phyloP scores from a whole-genome alignment of 768 basidiomycete species.

The Auriscalpium microsporum region DNA sequence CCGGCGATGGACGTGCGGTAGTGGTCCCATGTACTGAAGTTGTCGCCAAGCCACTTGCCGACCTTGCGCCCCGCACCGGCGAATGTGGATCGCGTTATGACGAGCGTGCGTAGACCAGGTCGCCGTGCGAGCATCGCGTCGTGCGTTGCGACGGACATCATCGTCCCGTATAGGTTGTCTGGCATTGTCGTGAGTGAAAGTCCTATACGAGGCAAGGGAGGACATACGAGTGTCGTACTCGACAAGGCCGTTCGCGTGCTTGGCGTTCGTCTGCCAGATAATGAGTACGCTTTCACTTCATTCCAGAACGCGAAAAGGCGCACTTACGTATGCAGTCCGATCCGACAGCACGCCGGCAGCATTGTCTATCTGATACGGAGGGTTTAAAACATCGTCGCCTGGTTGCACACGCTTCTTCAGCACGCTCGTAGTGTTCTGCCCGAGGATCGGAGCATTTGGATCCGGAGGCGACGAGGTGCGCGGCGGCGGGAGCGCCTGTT shows the following conservation, averaged over 20 bases:
- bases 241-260: slow-evolving; percentile 48
- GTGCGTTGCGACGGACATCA: slow-evolving; percentile 60
- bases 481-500: slow-evolving; percentile 46
- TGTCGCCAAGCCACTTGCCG: slow-evolving; percentile 74
- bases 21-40: slow-evolving; percentile 49
- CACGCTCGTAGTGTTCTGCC: slow-evolving; percentile 13
- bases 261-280: slow-evolving; percentile 23
- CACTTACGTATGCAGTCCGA: slow-evolving; percentile 45
- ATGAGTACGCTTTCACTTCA: neutral
- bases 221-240: slow-evolving; percentile 47
- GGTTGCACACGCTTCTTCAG: slow-evolving; percentile 18
- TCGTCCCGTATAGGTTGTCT: slow-evolving; percentile 61
- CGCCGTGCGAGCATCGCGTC: slow-evolving; percentile 55
- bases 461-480: slow-evolving; percentile 42
- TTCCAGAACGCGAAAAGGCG: neutral
- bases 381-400: slow-evolving; percentile 34
- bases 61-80: slow-evolving; percentile 57
- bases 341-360: slow-evolving; percentile 40
- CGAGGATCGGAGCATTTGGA: slow-evolving; percentile 46
- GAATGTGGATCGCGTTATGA: slow-evolving; percentile 70
- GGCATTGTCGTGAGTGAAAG: neutral
- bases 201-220: neutral
- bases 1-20: slow-evolving; percentile 55
- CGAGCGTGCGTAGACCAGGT: slow-evolving; percentile 49
- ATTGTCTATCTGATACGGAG: slow-evolving; percentile 55